Conservation (phyloP, 371 early-diverging fungal species). For the Apophysomyces sp. region DNA sequence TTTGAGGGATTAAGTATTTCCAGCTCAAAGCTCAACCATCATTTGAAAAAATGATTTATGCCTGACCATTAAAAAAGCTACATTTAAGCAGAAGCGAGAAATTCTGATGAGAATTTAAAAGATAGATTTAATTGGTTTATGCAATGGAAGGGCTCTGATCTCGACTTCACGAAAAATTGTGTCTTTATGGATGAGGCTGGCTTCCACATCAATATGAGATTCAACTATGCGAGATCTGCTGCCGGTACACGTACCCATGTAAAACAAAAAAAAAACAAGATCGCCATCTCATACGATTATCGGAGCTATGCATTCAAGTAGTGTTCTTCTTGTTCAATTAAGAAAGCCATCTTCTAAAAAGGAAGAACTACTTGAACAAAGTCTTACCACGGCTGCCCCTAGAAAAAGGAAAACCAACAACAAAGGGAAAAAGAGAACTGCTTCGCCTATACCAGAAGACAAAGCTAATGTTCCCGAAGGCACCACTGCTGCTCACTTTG, state of each 20-base stretch:
- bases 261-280: not conserved
- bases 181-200: slow-evolving; percentile 12
- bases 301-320: not conserved
- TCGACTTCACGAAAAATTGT: slow-evolving; percentile 7
- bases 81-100: not conserved
- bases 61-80: not conserved
- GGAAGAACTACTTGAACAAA: too few relatives aligned
- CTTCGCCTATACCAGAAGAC: not conserved
- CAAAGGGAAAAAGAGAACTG: too few relatives aligned
- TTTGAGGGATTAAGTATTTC: slow-evolving; percentile 1
- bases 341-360: not conserved
- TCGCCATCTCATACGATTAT: not conserved
- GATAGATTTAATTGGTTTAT: not conserved
- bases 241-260: not conserved
- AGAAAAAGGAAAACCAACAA: too few relatives aligned
- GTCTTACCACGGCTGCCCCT: too few relatives aligned
- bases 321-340: not conserved
- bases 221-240: slow-evolving; percentile 1
- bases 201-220: not conserved
- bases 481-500: slow-evolving; percentile 9
- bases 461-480: slow-evolving; percentile 3
- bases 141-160: slow-evolving; percentile 4
- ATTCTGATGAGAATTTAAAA: not conserved
- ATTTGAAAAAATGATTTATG: not conserved
- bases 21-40: not conserved